Conservation (phyloP, 192 early-diverging fungal genomes). For the Backusella circina region DNA sequence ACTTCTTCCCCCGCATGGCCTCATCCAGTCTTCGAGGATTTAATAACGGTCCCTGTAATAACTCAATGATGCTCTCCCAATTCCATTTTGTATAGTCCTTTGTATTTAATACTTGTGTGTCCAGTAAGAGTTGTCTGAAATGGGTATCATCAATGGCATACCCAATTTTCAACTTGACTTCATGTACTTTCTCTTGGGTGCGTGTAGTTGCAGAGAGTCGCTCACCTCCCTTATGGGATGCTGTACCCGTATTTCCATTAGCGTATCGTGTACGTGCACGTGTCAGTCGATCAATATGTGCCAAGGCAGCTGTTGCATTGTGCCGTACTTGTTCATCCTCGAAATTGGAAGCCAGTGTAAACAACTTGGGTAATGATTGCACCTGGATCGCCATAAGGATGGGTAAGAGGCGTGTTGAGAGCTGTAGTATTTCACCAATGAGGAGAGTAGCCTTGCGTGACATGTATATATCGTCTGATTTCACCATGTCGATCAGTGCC, state of each 20-base stretch:
- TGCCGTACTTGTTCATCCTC: slow-evolving; percentile 71
- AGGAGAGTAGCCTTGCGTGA: slow-evolving; percentile 65
- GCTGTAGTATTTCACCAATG: slow-evolving; percentile 72
- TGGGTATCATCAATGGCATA: slow-evolving; percentile 69
- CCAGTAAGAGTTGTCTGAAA: slow-evolving; percentile 63
- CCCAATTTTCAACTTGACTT: slow-evolving; percentile 55
- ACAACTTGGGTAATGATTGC: slow-evolving; percentile 71
- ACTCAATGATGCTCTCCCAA: slow-evolving; percentile 71
- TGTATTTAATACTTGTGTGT: slow-evolving; percentile 65
- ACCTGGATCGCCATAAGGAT: slow-evolving; percentile 45
- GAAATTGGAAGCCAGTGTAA: slow-evolving; percentile 73
- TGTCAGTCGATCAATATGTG: slow-evolving; percentile 69
- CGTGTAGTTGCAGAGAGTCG: slow-evolving; percentile 14
- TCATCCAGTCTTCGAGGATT: slow-evolving; percentile 76
- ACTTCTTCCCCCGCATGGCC: slow-evolving; percentile 62
- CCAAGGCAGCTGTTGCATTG: slow-evolving; percentile 66
- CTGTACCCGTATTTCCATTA: slow-evolving; percentile 2
- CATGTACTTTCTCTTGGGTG: slow-evolving; percentile 43
- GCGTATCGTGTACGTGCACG: slow-evolving; percentile 39
- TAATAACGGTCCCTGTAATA: slow-evolving; percentile 74
- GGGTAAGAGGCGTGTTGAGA: slow-evolving; percentile 67
- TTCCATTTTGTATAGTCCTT: slow-evolving; percentile 80
- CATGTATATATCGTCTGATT: slow-evolving; percentile 56
- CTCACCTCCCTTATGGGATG: slow-evolving; percentile 12
- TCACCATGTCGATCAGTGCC: slow-evolving; percentile 67